These are phyloP conservation scores for Mucor irregularis DNA, from an alignment of 371 early-diverging fungal species.

Conservation along the genomic window DNA sequence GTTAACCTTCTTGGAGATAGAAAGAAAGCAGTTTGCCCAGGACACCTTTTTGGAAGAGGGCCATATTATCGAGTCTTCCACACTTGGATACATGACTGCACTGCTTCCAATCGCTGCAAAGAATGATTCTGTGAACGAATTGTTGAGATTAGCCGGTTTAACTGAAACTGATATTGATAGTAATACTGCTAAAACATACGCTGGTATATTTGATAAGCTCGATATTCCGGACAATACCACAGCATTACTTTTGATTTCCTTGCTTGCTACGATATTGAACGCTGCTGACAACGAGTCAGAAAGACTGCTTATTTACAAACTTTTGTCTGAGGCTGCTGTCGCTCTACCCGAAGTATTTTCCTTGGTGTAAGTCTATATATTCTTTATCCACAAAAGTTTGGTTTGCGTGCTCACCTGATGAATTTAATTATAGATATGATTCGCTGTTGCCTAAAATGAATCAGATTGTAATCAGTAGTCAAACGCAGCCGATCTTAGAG, in stretches of 20 bases:
- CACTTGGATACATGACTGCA: constrained; percentile 73
- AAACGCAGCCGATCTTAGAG: constrained; percentile 65
- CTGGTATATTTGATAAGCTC: constrained; percentile 63
- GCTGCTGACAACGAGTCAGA: constrained; percentile 82
- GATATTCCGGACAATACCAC: constrained; percentile 64
- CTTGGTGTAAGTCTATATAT: constrained; percentile 57
- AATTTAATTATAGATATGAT: constrained; percentile 52
- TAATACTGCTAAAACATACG: constrained; percentile 40
- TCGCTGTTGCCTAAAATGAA: constrained; percentile 71
- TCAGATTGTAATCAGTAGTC: constrained; percentile 63
- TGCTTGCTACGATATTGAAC: constrained; percentile 78
- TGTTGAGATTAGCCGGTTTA: constrained; percentile 58
- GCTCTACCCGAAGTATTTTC: constrained; percentile 77
- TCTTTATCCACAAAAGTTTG: neutral
- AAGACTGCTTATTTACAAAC: constrained; percentile 75
- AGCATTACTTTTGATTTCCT: constrained; percentile 68
- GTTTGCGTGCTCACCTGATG: neutral
- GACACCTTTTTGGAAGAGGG: constrained; percentile 13
- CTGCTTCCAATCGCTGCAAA: constrained; percentile 66
- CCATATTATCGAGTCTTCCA: constrained; percentile 53
- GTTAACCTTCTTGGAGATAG: constrained; percentile 66
- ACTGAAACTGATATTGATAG: constrained; percentile 44
- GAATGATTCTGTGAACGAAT: constrained; percentile 57
- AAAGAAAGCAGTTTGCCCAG: constrained; percentile 39
- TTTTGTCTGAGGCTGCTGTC: constrained; percentile 75